phyloP scores from a whole-genome alignment of 805 yeast genomes.

The Candida sanyiensis region DNA sequence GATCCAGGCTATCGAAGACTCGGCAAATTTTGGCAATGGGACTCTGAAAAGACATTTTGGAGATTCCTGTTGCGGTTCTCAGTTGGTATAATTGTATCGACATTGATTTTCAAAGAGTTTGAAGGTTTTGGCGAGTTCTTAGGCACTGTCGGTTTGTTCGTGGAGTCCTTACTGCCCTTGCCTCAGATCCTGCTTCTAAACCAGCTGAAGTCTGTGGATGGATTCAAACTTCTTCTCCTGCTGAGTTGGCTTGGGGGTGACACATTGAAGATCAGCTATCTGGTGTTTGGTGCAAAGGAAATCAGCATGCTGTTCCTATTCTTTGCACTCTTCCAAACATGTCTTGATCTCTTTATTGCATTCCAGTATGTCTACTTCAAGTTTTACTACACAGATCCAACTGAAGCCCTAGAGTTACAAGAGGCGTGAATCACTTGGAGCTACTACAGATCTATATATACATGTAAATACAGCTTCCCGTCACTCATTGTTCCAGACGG shows the following conservation, averaged over 20 bases:
- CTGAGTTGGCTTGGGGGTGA: slow-evolving; percentile 91
- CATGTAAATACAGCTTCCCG: not conserved
- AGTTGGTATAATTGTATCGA: slow-evolving; percentile 24
- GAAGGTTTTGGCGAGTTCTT: slow-evolving; percentile 42
- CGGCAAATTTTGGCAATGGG: slow-evolving; percentile 84
- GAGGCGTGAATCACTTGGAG: too few species aligned
- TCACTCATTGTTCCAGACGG: slow-evolving; percentile 24
- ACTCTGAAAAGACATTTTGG: slow-evolving; percentile 53
- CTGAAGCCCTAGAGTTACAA: slow-evolving; percentile 10
- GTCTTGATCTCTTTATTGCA: slow-evolving; percentile 65
- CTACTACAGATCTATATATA: not conserved
- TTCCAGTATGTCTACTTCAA: slow-evolving; percentile 66
- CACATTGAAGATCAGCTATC: slow-evolving; percentile 65
- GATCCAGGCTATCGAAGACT: slow-evolving; percentile 68
- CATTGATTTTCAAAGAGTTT: slow-evolving; percentile 33
- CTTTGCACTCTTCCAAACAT: slow-evolving; percentile 76
- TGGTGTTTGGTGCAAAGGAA: slow-evolving; percentile 70
- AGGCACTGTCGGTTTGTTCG: slow-evolving; percentile 60
- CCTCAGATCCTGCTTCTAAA: slow-evolving; percentile 72
- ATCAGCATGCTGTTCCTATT: slow-evolving; percentile 58
- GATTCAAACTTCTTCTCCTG: slow-evolving; percentile 69
- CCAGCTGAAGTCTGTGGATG: slow-evolving; percentile 62
- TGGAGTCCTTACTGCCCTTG: slow-evolving; percentile 68
- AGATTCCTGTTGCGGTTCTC: slow-evolving; percentile 41
- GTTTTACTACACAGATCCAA: slow-evolving; percentile 25